These are phyloP conservation scores for Geotrichum aggregatum DNA, from an alignment of 1,139 yeast species.

Conservation along the genomic window DNA sequence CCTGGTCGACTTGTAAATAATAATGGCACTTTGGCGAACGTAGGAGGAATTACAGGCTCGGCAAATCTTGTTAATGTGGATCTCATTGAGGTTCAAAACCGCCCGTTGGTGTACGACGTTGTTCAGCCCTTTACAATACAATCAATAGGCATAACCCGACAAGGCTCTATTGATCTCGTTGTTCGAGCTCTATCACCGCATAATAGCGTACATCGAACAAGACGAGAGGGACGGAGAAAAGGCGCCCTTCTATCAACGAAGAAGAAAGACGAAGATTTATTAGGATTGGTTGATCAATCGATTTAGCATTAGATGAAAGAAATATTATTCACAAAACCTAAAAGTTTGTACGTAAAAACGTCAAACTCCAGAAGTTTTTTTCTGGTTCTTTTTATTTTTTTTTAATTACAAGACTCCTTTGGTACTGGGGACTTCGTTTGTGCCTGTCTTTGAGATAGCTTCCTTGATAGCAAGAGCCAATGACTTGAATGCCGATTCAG, in stretches of 20 bases:
- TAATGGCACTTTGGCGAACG: slow-evolving; percentile 22
- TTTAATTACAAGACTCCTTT: slow-evolving; percentile 72
- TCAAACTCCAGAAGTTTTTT: not conserved
- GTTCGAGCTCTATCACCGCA: slow-evolving; percentile 8
- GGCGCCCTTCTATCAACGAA: slow-evolving; percentile 6
- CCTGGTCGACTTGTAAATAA: slow-evolving; percentile 24
- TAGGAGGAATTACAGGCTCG: slow-evolving; percentile 25
- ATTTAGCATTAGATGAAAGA: not conserved
- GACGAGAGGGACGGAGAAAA: not conserved
- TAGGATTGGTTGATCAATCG: slow-evolving; percentile 4
- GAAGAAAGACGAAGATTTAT: slow-evolving; percentile 1
- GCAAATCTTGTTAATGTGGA: slow-evolving; percentile 13
- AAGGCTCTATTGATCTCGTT: slow-evolving; percentile 16
- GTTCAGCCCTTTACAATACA: slow-evolving; percentile 18
- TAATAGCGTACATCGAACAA: not conserved
- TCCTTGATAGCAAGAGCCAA: slow-evolving; percentile 87
- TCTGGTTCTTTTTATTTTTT: not conserved
- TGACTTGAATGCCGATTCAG: slow-evolving; percentile 95
- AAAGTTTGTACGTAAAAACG: not conserved
- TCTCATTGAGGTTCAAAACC: not conserved
- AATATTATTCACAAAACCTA: not conserved
- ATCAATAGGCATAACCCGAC: slow-evolving; percentile 8
- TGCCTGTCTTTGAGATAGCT: slow-evolving; percentile 78
- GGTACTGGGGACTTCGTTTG: slow-evolving; percentile 89
- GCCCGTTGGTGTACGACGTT: slow-evolving; percentile 6